phyloP scores from a whole-genome alignment of 345 rosid genomes.

The Firmiana major region DNA sequence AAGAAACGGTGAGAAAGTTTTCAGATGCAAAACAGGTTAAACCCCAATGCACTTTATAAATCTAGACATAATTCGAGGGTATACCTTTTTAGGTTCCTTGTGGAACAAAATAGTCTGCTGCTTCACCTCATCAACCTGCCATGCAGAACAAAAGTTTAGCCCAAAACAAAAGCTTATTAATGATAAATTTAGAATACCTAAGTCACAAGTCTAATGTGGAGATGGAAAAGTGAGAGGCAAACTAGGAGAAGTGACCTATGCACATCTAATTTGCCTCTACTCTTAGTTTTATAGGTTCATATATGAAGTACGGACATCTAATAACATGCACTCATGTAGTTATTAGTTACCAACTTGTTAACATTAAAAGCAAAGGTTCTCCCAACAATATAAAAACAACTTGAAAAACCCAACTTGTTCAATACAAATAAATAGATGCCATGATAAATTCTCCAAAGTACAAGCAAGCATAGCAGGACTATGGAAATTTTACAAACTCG shows the following conservation, averaged over 20 bases:
- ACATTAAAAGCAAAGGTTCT: neutral
- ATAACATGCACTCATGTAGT: neutral
- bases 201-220: neutral
- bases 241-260: neutral
- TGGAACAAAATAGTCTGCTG: constrained; percentile 66
- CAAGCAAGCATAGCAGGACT: neutral
- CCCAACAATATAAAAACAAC: constrained; percentile 3
- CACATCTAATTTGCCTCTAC: neutral
- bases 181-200: neutral
- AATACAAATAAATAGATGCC: neutral
- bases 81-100: constrained; percentile 75
- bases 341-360: neutral
- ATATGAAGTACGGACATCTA: neutral
- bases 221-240: neutral
- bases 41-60: neutral
- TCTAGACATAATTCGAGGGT: neutral
- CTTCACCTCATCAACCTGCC: constrained; percentile 56
- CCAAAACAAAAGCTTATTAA: neutral
- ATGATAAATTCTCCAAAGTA: neutral
- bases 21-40: neutral
- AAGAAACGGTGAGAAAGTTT: neutral
- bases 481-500: neutral
- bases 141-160: constrained; percentile 15
- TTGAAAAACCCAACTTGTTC: constrained; percentile 2
- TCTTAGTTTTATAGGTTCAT: neutral